Percentiles rank a stretch among this genome's conserved stretches.
Evolutionary conservation across 1,284 basidiomycete species (phyloP).

Genomic region (Volvariella surrecta): DNA sequence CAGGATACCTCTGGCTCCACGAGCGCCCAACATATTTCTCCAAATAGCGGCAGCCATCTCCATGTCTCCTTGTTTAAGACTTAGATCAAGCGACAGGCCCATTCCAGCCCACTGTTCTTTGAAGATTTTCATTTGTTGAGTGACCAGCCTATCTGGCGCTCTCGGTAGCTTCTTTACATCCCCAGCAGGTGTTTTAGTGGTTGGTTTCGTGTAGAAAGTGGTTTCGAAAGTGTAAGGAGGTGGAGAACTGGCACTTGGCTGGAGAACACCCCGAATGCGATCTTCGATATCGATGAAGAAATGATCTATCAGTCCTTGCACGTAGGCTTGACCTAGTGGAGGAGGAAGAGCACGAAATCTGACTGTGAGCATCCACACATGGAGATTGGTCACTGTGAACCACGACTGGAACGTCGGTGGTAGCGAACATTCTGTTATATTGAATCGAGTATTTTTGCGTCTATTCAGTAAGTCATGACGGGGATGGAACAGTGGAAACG

Average conservation of each 20-base stretch:
- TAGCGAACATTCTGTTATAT: constrained; percentile 67
- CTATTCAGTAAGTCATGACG: background rate
- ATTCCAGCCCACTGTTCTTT: constrained; percentile 90
- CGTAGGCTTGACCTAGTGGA: constrained; percentile 54
- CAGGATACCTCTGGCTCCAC: constrained; percentile 61
- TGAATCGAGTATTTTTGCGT: background rate
- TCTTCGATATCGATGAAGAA: constrained; percentile 96
- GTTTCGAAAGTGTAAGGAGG: constrained; percentile 31
- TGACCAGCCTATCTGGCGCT: constrained; percentile 76
- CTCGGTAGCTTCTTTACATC: constrained; percentile 30
- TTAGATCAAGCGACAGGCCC: constrained; percentile 77
- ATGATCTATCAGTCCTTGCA: constrained; percentile 86
- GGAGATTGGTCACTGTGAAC: constrained; percentile 93
- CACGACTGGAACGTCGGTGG: constrained; percentile 96
- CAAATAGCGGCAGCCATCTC: constrained; percentile 86
- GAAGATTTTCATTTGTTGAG: constrained; percentile 87
- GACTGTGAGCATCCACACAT: constrained; percentile 86
- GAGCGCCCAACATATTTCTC: constrained; percentile 84
- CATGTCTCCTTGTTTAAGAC: constrained; percentile 63
- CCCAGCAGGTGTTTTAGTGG: constrained; percentile 17
- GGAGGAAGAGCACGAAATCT: constrained; percentile 81
- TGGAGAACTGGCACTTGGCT: constrained; percentile 34
- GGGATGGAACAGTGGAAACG: no score
- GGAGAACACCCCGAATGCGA: constrained; percentile 78
- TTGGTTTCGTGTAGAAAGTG: constrained; percentile 42